A percentile compares a stretch with the other conserved stretches of the same genome.
Conservation (phyloP, 164 flowering plant species). For the Berberis thunbergii region DNA sequence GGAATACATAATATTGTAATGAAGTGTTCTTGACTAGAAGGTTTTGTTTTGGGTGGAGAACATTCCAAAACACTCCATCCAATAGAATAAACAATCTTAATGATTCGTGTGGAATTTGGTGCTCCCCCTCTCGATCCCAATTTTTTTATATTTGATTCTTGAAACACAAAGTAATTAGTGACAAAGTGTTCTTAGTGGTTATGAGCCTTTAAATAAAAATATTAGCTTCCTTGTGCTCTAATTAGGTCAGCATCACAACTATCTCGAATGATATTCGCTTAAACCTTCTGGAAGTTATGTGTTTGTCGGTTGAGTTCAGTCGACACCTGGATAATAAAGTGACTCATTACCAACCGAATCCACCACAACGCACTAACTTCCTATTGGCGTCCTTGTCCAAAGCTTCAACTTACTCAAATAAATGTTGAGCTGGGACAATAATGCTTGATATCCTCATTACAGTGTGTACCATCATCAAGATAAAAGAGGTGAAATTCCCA, state of each 20-base stretch:
- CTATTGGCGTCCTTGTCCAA: neutral
- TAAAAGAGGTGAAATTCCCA: neutral
- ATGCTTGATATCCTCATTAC: neutral
- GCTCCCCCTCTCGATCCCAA: neutral
- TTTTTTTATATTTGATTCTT: neutral
- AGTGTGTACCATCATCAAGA: neutral
- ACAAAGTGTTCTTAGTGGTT: slow-evolving; percentile 3
- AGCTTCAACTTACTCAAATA: neutral
- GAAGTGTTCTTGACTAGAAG: no score
- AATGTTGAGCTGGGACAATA: neutral
- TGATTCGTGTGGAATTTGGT: neutral
- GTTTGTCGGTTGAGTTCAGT: neutral
- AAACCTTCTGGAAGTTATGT: slow-evolving; percentile 1
- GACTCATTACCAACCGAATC: slow-evolving; percentile 1
- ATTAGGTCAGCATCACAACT: neutral
- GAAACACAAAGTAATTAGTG: neutral
- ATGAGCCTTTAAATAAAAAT: neutral
- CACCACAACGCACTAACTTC: slow-evolving; percentile 4
- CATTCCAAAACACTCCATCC: neutral
- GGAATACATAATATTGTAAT: no score
- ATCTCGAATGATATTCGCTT: neutral
- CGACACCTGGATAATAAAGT: neutral
- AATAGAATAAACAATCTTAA: neutral
- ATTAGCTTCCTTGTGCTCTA: neutral
- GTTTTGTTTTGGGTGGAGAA: neutral